Evolutionary conservation across 805 yeast genomes (phyloP).

Genomic region (Metschnikowia koreensis): DNA sequence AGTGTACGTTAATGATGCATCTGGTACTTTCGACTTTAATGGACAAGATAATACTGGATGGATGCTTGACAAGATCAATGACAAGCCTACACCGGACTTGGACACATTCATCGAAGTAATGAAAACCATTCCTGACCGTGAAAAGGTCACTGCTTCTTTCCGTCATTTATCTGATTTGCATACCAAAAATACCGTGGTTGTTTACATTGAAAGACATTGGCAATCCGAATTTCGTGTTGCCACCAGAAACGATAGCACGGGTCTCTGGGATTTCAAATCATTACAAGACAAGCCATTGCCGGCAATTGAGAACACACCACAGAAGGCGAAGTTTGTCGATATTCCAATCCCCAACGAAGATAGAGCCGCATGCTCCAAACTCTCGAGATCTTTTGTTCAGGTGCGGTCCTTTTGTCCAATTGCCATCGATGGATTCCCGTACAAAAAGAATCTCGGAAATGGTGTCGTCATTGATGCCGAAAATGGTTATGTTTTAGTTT

Average conservation of each 20-base stretch:
- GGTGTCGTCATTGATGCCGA: conserved; percentile 83
- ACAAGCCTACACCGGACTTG: conserved; percentile 67
- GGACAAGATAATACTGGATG: conserved; percentile 67
- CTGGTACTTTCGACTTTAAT: conserved; percentile 70
- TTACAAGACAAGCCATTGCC: conserved; percentile 63
- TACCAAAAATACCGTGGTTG: conserved; percentile 62
- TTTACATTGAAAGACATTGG: conserved; percentile 86
- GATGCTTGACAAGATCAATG: conserved; percentile 77
- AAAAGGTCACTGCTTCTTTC: conserved; percentile 65
- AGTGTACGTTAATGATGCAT: conserved; percentile 73
- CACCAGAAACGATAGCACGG: conserved; percentile 53
- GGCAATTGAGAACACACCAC: conserved; percentile 51
- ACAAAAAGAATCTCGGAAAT: conserved; percentile 58
- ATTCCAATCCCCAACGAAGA: conserved; percentile 54
- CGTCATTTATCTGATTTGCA: conserved; percentile 82
- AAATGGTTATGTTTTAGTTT: conserved; percentile 75
- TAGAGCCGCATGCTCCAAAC: conserved; percentile 47
- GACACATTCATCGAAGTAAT: conserved; percentile 77
- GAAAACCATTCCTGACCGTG: conserved; percentile 72
- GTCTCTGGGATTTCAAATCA: conserved; percentile 53
- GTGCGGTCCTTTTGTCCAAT: conserved; percentile 65
- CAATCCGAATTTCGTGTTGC: conserved; percentile 67
- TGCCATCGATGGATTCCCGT: conserved; percentile 73
- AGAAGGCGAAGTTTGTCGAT: conserved; percentile 66
- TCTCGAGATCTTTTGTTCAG: conserved; percentile 69